Evolutionary conservation across 177 flowering plant species (phyloP), one percentile per base, ranked within the genome.

Genomic region (Vitis hybrid): DNA sequence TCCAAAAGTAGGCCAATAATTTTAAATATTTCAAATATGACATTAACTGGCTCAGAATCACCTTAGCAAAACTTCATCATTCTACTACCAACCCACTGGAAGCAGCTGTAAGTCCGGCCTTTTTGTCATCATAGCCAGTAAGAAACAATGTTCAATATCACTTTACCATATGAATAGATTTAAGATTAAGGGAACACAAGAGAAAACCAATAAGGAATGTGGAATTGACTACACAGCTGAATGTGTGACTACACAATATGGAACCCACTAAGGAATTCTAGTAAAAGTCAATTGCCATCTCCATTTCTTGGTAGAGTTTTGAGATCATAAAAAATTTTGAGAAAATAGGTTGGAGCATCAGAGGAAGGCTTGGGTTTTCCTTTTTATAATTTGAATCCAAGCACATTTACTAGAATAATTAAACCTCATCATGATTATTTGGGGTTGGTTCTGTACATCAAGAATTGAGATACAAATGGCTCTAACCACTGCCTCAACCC

Each of bases 21-120:
- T 39, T 39, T 39, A 4, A 39, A 39, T 39, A 39, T 39, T 39
- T 39, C 45, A 39, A 39, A 39, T 7, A 39, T 39, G 8, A 39
- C 45, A 5, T 10, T 0, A 67, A 70, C 56, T 72, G 81, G 81
- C 81, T 78, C 81, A 75, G 76, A 48, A 56, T 21, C 61, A 78
- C 81, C 76, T 70, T n/a, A 18, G n/a, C 11, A 19, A 51, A 18
- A 72, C 9, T 8, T 65, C 78, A 70, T 78, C 81, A 78, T 18
- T 62, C 81, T 78, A 78, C 81, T 75, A 78, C 81, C 81, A 55
- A 65, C 59, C 75, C 14, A 12, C 12, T 8, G 52, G 75, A 67
- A 72, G 81, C 81, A 78, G 81, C 78, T 74, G 78, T 78, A 70
- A 75, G 81, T 62, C 78, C 81, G 81, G 81, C 81, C 82, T 79